A percentile compares a stretch with the other conserved stretches of the same genome.
Conservation (phyloP, 148 eudicot genomes). For the Camellia granthamiana region DNA sequence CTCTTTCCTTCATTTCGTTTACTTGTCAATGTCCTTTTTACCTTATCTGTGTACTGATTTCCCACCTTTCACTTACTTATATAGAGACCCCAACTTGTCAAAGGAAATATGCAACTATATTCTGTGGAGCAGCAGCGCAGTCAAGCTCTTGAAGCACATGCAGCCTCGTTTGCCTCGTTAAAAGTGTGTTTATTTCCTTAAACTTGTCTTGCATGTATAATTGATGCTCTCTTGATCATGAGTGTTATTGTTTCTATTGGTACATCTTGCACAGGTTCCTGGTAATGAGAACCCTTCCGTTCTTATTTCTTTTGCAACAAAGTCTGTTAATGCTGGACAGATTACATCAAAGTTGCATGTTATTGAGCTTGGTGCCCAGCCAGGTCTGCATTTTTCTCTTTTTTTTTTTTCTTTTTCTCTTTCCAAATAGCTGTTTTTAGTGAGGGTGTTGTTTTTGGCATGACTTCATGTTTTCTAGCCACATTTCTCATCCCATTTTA, state of each 20-base stretch:
- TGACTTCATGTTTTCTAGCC: neutral
- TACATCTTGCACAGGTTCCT: conserved; percentile 47
- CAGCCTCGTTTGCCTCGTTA: conserved; percentile 84
- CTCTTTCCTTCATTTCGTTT: neutral
- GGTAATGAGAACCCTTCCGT: conserved; percentile 91
- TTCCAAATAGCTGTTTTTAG: neutral
- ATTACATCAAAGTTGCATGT: conserved; percentile 85
- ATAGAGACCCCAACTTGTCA: conserved; percentile 94
- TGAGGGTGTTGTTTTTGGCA: neutral
- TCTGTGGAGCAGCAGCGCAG: conserved; percentile 98
- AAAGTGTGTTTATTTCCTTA: conserved; percentile 44
- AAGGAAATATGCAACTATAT: conserved; percentile 94
- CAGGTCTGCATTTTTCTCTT: conserved; percentile 39
- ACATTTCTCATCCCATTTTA: neutral
- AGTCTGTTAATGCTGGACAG: conserved; percentile 86
- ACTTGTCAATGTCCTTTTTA: neutral
- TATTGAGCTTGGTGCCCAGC: conserved; percentile 97
- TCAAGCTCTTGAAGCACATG: conserved; percentile 99
- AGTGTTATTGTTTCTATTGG: conserved; percentile 5
- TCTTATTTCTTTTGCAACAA: conserved; percentile 89
- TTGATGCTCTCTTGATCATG: neutral
- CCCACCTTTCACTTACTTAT: neutral
- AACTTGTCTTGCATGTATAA: neutral
- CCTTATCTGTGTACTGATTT: neutral
- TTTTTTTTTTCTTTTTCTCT: neutral